Conservation (phyloP, 1,139 yeast genomes). For the Kluyveromyces marxianus region DNA sequence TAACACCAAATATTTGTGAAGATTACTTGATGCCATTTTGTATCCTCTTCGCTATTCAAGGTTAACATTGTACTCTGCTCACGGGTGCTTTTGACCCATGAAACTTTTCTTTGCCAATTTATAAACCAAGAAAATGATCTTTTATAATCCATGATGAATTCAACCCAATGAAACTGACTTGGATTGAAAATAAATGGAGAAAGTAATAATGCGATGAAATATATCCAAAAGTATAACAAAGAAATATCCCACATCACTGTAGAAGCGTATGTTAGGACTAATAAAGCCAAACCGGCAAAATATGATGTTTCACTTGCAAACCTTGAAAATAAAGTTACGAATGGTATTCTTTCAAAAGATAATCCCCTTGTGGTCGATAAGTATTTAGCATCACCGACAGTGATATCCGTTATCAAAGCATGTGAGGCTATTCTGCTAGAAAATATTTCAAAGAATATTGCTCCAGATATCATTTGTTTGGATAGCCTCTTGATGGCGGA, state of each 20-base stretch:
- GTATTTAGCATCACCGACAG: constrained; percentile 74
- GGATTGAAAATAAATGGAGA: constrained; percentile 69
- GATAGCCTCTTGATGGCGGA: constrained; percentile 57
- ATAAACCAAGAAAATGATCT: constrained; percentile 24
- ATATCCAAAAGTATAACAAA: constrained; percentile 67
- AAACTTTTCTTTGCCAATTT: background rate
- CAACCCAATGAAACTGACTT: constrained; percentile 71
- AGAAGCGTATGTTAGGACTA: constrained; percentile 58
- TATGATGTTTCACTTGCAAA: constrained; percentile 67
- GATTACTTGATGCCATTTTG: background rate
- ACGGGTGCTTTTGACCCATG: background rate
- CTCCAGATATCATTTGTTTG: constrained; percentile 54
- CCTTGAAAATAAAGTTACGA: constrained; percentile 58
- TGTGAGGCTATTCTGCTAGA: constrained; percentile 67
- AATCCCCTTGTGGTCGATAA: constrained; percentile 72
- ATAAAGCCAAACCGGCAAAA: constrained; percentile 58
- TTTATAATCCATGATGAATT: constrained; percentile 64
- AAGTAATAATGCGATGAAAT: constrained; percentile 55
- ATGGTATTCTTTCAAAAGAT: constrained; percentile 69
- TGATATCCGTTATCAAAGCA: constrained; percentile 55
- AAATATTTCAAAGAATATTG: constrained; percentile 69
- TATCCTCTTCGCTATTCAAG: background rate
- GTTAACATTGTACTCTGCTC: background rate
- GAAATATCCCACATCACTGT: constrained; percentile 68
- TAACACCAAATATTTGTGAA: constrained; percentile 1